Evolutionary conservation across 352 stramenopile genomes (phyloP), one percentile per base, ranked within the genome.

Genomic region (Sclerospora graminicola): DNA sequence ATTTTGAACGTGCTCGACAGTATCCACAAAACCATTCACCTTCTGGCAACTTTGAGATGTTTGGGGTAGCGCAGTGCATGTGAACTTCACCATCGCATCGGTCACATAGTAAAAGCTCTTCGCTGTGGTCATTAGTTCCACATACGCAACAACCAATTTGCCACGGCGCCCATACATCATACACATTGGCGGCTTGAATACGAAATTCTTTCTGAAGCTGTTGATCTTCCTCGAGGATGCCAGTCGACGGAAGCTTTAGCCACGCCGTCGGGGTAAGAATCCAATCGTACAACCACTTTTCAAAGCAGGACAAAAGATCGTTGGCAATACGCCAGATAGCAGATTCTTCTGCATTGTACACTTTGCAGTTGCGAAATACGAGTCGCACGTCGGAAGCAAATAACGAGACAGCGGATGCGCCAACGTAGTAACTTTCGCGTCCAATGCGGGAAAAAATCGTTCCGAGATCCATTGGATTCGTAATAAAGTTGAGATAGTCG

Each of bases 211-310:
- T 68, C 8, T 62, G 43, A 3, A 89, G 45, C 3, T 62, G 50
- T 19, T 60, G 48, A 35, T 91, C 79, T 41, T 67, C 41, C 1
- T 73, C 49, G 5, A 26, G 44, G 46, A 73, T 63, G 35, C 65
- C 70, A 14, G 63, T 75, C 14, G 68, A 57, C 10, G 65, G 45
- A 6, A 94, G 60, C 36, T 81, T 79, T n/a, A 91, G 52, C 82
- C 80, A 94, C 8, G 82, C 80, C 0, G 71, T 75, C 2, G 82
- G 80, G 21, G 61, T 73, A 18, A 91, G 46, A 37, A 92, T 48
- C 83, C 83, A 95, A 15, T 94, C 76, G 51, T 90, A 90, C 16
- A 89, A 48, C 71, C 82, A 89, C 40, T 90, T 89, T 33, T 95
- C 83, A 45, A 95, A 94, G 2, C 60, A 73, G 45, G 72, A 70